Evolutionary conservation across 768 basidiomycete genomes (phyloP).

Genomic region (Suillus ampliporus): DNA sequence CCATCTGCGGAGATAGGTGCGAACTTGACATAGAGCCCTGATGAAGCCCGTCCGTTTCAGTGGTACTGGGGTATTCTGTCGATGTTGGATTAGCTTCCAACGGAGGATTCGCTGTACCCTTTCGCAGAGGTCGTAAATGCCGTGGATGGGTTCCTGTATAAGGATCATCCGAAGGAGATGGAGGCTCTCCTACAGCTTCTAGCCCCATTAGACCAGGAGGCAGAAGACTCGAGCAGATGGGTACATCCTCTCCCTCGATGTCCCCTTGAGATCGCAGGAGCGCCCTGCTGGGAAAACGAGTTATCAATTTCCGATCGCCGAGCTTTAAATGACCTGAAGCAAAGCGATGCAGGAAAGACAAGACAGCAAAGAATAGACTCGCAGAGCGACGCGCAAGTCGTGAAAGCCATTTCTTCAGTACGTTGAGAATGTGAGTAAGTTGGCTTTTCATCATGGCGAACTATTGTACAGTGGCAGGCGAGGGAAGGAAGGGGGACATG

Average conservation of each 20-base stretch:
- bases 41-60: background rate
- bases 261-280: background rate
- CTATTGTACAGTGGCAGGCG: background rate
- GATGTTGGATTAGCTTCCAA: background rate
- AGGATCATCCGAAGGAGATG: slow-evolving; percentile 12
- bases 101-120: slow-evolving; percentile 1
- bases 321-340: background rate
- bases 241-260: background rate
- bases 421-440: background rate
- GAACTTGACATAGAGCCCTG: background rate
- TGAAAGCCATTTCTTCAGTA: slow-evolving; percentile 8
- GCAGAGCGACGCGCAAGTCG: slow-evolving; percentile 8
- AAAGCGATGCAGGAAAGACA: background rate
- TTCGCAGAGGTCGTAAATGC: background rate
- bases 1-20: slow-evolving; percentile 1
- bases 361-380: background rate
- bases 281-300: background rate
- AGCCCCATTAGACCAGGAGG: background rate
- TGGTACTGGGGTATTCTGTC: background rate
- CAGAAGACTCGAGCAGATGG: slow-evolving; percentile 1
- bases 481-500: background rate
- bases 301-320: background rate
- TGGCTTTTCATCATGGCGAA: background rate
- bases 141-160: background rate
- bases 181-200: background rate